Conservation (phyloP, 306 rosid genomes). For the Trifolium pratense region DNA sequence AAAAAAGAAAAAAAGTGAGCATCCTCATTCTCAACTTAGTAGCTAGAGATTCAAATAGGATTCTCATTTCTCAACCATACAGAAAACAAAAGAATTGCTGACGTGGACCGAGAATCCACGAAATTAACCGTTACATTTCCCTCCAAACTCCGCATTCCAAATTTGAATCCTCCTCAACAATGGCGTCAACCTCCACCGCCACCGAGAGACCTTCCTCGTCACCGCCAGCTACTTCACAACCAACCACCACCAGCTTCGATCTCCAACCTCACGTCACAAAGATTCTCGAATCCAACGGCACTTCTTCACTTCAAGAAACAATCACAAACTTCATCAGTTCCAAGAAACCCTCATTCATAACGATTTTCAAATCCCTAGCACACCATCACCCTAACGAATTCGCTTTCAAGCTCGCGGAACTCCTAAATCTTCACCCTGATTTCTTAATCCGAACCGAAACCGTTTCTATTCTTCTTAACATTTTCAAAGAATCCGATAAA, state of each 20-base stretch:
- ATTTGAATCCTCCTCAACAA: slow-evolving; percentile 2
- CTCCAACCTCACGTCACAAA: not conserved
- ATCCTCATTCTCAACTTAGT: too few relatives aligned
- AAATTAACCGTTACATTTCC: not conserved
- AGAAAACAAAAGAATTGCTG: not conserved
- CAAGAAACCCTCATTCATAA: not conserved
- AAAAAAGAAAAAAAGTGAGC: too few relatives aligned
- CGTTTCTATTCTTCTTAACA: slow-evolving; percentile 7
- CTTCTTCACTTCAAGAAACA: not conserved
- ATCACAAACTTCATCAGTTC: not conserved
- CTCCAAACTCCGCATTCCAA: slow-evolving; percentile 14
- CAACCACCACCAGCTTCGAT: not conserved
- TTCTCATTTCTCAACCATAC: too few relatives aligned
- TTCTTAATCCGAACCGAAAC: not conserved
- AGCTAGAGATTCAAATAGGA: too few relatives aligned
- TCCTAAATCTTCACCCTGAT: not conserved
- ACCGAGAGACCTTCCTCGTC: not conserved
- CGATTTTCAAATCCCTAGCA: not conserved
- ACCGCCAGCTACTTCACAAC: not conserved
- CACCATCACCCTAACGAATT: slow-evolving; percentile 36
- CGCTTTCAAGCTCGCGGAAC: slow-evolving; percentile 19
- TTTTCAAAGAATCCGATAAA: not conserved
- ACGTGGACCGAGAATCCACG: slow-evolving; percentile 6
- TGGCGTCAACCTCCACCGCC: slow-evolving; percentile 6
- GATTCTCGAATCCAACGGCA: slow-evolving; percentile 9